These are phyloP conservation scores for Penicillium sp. DNA, from an alignment of 2,329 filamentous ascomycete species.

Conservation along the genomic window DNA sequence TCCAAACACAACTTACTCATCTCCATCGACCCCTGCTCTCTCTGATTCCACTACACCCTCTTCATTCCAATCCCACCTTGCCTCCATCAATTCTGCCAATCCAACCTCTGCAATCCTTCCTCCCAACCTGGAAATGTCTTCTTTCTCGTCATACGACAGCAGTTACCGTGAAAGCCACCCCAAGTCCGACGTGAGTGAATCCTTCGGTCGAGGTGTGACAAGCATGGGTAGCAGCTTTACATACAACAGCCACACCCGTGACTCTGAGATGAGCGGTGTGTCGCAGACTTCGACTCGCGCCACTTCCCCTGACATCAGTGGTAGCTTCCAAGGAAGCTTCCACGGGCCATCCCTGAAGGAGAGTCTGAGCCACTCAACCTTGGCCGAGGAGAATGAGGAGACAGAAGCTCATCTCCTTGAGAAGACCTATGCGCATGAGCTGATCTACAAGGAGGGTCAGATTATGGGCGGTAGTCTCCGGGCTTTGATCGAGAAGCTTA, in stretches of 20 bases:
- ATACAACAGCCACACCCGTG: slow-evolving; percentile 68
- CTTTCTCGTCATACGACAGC: slow-evolving; percentile 30
- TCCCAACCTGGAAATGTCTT: slow-evolving; percentile 30
- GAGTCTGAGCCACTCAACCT: slow-evolving; percentile 64
- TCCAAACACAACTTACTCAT: slow-evolving; percentile 33
- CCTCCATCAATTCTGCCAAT: slow-evolving; percentile 30
- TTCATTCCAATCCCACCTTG: slow-evolving; percentile 46
- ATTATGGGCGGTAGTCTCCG: slow-evolving; percentile 89
- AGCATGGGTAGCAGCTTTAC: slow-evolving; percentile 78
- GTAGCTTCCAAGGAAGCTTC: slow-evolving; percentile 54
- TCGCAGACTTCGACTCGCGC: slow-evolving; percentile 85
- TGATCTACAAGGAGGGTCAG: slow-evolving; percentile 92
- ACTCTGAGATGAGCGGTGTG: slow-evolving; percentile 76
- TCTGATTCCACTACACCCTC: slow-evolving; percentile 41
- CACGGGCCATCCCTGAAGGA: slow-evolving; percentile 66
- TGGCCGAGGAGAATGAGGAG: slow-evolving; percentile 75
- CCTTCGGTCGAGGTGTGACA: slow-evolving; percentile 66
- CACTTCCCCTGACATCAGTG: slow-evolving; percentile 74
- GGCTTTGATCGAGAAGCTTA: slow-evolving; percentile 90
- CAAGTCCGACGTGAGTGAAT: slow-evolving; percentile 33
- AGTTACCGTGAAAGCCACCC: slow-evolving; percentile 38
- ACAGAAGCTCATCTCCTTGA: slow-evolving; percentile 83
- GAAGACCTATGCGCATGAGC: slow-evolving; percentile 86
- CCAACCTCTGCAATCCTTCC: slow-evolving; percentile 25
- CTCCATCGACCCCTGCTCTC: slow-evolving; percentile 36